Base-by-base conservation (phyloP, 2,329 filamentous ascomycete species). In the Blastomyces silverae region DNA sequence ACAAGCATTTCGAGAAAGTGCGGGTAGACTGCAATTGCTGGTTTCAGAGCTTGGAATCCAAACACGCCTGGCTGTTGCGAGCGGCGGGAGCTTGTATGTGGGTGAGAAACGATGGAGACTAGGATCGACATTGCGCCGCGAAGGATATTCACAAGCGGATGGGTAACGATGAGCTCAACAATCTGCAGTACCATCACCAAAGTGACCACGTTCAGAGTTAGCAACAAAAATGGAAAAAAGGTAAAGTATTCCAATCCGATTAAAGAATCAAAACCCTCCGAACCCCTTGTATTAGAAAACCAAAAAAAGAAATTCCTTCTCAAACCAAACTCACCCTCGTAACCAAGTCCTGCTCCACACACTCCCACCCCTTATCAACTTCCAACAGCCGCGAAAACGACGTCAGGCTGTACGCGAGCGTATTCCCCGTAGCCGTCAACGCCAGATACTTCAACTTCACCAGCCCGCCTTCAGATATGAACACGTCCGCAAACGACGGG, bases 301-400 rank as follows among this genome's bases (percentile, higher is more conserved):
- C 42, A 61, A n/a, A 25, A 37, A 37, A 11, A 34, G 22, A 50
- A 61, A 46, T 28, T 13, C 25, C 11, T 15, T 15, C 17, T 20
- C 25, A 44, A 44, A 34, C 28, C 25, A 57, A 39, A 72, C 82
- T 74, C 78, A 88, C 86, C 77, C 86, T 81, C 74, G 85, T 82
- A 65, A 89, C 79, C 65, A 83, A 72, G 66, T 81, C 79, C 66
- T 79, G 75, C 68, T 82, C 80, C 61, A 83, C 79, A 68, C 77
- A 80, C 68, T 97, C 92, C 94, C 94, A 99, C 66, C 94, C 94
- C 85, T 97, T 96, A 79, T 97, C 94, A 50, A 97, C 89, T 79
- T 99, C 94, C 67, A 99, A 82, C 66, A 99, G 79, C 64, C 92
- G 86, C 65, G 88, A 90, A 71, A 97, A 84, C 72, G 91, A 94